These are phyloP conservation scores for Sugiyamaella japonica DNA, from an alignment of 1,139 yeast species.

Conservation along the genomic window DNA sequence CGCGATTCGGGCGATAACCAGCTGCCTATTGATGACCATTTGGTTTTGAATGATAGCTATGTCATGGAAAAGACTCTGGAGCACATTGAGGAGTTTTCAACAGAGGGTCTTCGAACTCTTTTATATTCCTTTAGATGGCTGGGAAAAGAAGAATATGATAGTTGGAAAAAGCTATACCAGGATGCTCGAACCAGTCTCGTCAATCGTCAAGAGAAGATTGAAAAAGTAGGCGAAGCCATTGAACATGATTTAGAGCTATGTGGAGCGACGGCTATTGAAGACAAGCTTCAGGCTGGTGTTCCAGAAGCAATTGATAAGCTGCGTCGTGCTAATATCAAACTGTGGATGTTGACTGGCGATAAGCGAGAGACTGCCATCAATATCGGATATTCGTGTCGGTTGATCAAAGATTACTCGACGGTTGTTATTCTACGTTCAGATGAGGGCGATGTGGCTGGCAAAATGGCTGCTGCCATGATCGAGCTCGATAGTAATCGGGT, in stretches of 20 bases:
- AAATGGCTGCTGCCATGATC: conserved; percentile 54
- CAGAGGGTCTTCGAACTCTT: conserved; percentile 90
- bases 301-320: conserved; percentile 91
- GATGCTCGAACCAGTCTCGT: conserved; percentile 76
- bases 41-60: conserved; percentile 73
- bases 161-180: conserved; percentile 67
- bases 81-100: conserved; percentile 90
- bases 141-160: conserved; percentile 54
- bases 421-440: conserved; percentile 72
- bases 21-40: conserved; percentile 53
- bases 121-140: conserved; percentile 80
- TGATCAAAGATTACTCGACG: conserved; percentile 90
- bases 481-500: conserved; percentile 59
- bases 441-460: conserved; percentile 47
- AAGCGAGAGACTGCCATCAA: conserved; percentile 97
- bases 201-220: conserved; percentile 67
- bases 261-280: conserved; percentile 98
- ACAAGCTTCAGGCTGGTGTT: conserved; percentile 93
- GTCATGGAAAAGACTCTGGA: conserved; percentile 80
- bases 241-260: conserved; percentile 66
- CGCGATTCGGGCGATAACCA: conserved; percentile 23
- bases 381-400: conserved; percentile 90
- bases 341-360: conserved; percentile 99
- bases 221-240: conserved; percentile 66
- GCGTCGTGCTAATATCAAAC: conserved; percentile 85